A percentile compares a stretch with the other conserved stretches of the same genome.
Conservation (phyloP, 148 eudicot species). For the Diospyros lotus region DNA sequence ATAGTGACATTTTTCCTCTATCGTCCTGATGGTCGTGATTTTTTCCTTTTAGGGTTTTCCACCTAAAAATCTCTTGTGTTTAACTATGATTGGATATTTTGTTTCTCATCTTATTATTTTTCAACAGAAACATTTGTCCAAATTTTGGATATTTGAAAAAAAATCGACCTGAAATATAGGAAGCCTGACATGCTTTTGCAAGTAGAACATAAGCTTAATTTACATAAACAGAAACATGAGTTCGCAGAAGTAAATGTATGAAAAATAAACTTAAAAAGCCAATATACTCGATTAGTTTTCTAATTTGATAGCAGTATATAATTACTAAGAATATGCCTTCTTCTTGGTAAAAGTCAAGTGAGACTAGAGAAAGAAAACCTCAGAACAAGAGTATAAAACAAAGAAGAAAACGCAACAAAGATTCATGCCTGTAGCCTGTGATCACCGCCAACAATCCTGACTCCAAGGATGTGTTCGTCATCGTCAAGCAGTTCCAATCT, state of each 20-base stretch:
- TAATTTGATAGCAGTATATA: too few relatives aligned
- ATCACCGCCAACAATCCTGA: conserved; percentile 58
- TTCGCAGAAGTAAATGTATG: neutral
- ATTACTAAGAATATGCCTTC: too few relatives aligned
- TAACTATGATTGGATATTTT: too few relatives aligned
- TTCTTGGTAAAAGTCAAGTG: too few relatives aligned
- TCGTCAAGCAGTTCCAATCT: conserved; percentile 57
- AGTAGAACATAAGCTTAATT: neutral
- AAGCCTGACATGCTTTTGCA: neutral
- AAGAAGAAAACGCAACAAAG: neutral
- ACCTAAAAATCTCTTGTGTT: too few relatives aligned
- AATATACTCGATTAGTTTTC: too few relatives aligned
- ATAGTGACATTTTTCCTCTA: too few relatives aligned
- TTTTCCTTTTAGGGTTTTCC: too few relatives aligned
- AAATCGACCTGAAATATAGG: neutral
- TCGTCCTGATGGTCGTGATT: too few relatives aligned
- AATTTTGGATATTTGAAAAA: neutral
- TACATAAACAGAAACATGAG: neutral
- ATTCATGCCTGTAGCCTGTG: conserved; percentile 47
- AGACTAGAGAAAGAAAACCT: neutral
- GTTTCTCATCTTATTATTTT: too few relatives aligned
- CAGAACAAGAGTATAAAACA: neutral
- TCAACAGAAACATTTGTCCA: neutral
- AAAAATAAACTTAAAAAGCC: too few relatives aligned
- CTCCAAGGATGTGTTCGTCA: conserved; percentile 52